These are phyloP conservation scores for Cochlearia excelsa DNA, from an alignment of 345 rosid genomes.

Conservation along the genomic window DNA sequence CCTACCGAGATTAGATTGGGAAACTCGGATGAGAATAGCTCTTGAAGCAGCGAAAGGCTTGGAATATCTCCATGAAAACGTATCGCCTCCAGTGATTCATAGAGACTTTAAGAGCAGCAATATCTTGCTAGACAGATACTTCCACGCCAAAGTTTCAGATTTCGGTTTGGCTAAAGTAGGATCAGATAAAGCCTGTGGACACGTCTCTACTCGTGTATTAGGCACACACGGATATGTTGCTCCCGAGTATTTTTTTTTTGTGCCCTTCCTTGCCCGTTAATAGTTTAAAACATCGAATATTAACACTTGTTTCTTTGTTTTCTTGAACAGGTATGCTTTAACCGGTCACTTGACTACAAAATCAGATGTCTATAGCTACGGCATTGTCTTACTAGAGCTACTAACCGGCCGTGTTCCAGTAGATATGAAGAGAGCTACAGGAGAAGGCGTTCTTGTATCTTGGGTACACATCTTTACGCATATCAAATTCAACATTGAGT, in stretches of 20 bases:
- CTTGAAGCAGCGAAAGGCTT: constrained; percentile 81
- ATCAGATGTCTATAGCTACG: constrained; percentile 92
- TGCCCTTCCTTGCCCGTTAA: too few species aligned
- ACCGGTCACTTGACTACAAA: constrained; percentile 92
- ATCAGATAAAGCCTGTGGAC: constrained; percentile 69
- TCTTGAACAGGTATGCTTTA: constrained; percentile 63
- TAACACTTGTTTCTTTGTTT: neutral
- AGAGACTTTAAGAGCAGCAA: constrained; percentile 80
- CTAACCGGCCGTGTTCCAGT: constrained; percentile 87
- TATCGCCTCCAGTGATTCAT: constrained; percentile 70
- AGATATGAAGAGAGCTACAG: constrained; percentile 74
- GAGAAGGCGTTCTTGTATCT: constrained; percentile 82
- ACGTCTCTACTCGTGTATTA: constrained; percentile 68
- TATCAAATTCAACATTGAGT: neutral
- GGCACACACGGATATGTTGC: constrained; percentile 85
- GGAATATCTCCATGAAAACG: constrained; percentile 78
- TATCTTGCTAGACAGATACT: constrained; percentile 57
- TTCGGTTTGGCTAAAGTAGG: constrained; percentile 78
- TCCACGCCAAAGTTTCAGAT: constrained; percentile 75
- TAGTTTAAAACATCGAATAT: neutral
- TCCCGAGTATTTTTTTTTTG: constrained; percentile 53
- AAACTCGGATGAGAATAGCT: constrained; percentile 70
- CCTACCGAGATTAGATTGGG: constrained; percentile 57
- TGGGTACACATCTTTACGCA: constrained; percentile 49
- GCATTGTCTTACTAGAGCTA: constrained; percentile 86